Percentiles rank a stretch among this genome's conserved stretches.
Conservation (phyloP, 2,329 filamentous ascomycete species). For the Fusarium virguliforme region DNA sequence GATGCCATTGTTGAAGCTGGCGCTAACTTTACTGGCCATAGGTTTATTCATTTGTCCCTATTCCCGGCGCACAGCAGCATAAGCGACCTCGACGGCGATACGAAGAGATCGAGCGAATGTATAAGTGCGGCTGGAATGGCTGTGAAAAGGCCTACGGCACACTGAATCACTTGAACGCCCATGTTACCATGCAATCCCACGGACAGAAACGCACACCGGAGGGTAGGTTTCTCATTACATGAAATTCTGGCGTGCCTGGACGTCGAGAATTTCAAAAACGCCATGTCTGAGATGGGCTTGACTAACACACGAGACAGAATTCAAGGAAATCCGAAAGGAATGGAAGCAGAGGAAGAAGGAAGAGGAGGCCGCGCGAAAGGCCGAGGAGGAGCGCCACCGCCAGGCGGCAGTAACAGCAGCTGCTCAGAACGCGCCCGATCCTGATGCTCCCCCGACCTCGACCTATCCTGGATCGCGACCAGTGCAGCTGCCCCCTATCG, state of each 20-base stretch:
- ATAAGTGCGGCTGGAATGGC: constrained; percentile 98
- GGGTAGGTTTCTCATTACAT: constrained; percentile 74
- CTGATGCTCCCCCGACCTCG: constrained; percentile 65
- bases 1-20: neutral
- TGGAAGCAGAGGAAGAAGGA: constrained; percentile 99
- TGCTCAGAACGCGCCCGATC: constrained; percentile 67
- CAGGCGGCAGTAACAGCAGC: constrained; percentile 65
- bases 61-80: constrained; percentile 96
- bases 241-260: neutral
- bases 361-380: constrained; percentile 73
- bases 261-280: neutral
- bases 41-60: constrained; percentile 98
- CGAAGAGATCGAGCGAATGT: constrained; percentile 99
- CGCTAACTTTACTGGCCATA: constrained; percentile 59
- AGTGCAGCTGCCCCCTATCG: constrained; percentile 82
- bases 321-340: constrained; percentile 99
- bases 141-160: constrained; percentile 99
- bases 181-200: constrained; percentile 99
- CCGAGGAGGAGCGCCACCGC: constrained; percentile 87
- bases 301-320: constrained; percentile 75
- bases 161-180: constrained; percentile 95
- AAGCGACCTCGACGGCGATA: constrained; percentile 94
- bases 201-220: constrained; percentile 95
- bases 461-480: constrained; percentile 71
- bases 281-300: neutral